phyloP scores from a whole-genome alignment of 306 rosid species.

The Rosa multiflora region DNA sequence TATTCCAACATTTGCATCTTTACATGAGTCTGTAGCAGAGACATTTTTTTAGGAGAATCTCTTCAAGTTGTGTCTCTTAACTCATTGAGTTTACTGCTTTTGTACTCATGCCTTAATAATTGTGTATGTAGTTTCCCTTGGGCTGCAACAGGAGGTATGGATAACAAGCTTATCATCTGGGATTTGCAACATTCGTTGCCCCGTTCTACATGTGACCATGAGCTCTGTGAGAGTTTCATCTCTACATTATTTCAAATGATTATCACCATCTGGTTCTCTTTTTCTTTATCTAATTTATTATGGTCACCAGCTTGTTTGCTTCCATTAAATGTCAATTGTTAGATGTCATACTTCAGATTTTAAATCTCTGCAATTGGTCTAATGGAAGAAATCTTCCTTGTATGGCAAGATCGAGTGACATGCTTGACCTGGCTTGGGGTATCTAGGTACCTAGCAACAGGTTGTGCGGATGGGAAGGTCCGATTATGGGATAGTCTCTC shows the following conservation, averaged over 20 bases:
- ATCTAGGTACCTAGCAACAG: slow-evolving; percentile 56
- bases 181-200: slow-evolving; percentile 66
- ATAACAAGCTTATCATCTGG: slow-evolving; percentile 38
- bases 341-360: background rate
- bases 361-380: slow-evolving; percentile 4
- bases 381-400: slow-evolving; percentile 17
- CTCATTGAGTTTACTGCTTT: too few relatives aligned
- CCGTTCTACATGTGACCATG: slow-evolving; percentile 63
- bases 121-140: too few relatives aligned
- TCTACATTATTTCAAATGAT: background rate
- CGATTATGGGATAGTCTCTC: slow-evolving; percentile 83
- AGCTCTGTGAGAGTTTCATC: slow-evolving; percentile 38
- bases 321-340: background rate
- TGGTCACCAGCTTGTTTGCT: slow-evolving; percentile 5
- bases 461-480: slow-evolving; percentile 74
- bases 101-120: too few relatives aligned
- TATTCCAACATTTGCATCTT: background rate
- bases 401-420: background rate
- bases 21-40: background rate
- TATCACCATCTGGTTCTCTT: background rate
- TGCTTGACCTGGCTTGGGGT: slow-evolving; percentile 59
- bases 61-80: too few relatives aligned
- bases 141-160: too few relatives aligned
- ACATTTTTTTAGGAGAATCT: too few relatives aligned
- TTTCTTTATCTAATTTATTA: background rate